Evolutionary conservation across 768 basidiomycete genomes (phyloP), one percentile per base, ranked within the genome.

Genomic region (Omphalotus guepiniiformis): DNA sequence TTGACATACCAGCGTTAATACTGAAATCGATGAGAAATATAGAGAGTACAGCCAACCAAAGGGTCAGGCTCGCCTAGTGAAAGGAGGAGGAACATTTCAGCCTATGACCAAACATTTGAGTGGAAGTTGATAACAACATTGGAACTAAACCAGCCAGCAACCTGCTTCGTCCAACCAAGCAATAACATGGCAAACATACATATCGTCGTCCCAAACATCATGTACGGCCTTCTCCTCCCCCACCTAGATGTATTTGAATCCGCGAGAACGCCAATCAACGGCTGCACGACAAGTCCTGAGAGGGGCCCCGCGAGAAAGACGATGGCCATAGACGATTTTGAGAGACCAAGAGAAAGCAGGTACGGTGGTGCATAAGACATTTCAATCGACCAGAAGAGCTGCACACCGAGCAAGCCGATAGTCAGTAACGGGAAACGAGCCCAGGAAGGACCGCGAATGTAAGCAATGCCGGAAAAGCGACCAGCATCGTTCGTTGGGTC

Each of bases 361-460:
- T 95, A 97, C 0, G 93, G 94, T 0, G 93, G 82, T 12, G 79
- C 83, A 52, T 95, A 93, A 0, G 89, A 85, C 90, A 96, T 93
- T 59, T 96, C 93, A 11, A 95, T 85, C 1, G 86, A 87, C 94
- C 94, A 96, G 39, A 95, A 79, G 51, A 92, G 80, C 62, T 91
- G 88, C 1, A 94, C 82, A 5, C 93, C 93, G 2, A 92, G 64
- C 42, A 94, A 67, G 1, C 89, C 87, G 6, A 93, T 58, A 0
- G 92, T 94, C 30, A 95, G 64, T 2, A 75, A 71, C 1, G 88
- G 85, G 22, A 88, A 63, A 39, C 78, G 80, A 0, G 76, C 60
- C 82, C 83, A 89, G 51, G 58, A 53, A 1, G 91, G 90, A 0
- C 89, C 88, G 5, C 75, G 53, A 22, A 92, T 79, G 48, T 68